Evolutionary conservation across 2,329 filamentous ascomycete genomes (phyloP), one percentile per base, ranked within the genome.

Genomic region (Phyllosticta capitalensis): DNA sequence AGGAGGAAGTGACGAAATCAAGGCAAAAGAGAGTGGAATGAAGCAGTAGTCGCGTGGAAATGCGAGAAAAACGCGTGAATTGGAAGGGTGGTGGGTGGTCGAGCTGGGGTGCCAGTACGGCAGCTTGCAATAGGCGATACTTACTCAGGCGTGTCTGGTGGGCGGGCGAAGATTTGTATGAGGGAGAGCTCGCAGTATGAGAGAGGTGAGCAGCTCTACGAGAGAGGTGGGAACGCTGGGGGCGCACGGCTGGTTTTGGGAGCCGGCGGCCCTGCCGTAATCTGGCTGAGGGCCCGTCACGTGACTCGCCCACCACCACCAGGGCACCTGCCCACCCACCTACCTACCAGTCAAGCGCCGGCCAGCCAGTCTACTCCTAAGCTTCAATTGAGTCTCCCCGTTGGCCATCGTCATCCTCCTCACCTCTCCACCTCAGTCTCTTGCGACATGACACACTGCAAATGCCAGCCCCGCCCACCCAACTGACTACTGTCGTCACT

Each of bases 1-100:
- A 62, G 63, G 59, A 59, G 61, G 62, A 59, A 72, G 71, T 68
- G 63, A 70, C 69, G 63, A 65, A 65, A 64, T 64, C 59, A 49
- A 61, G 59, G 58, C 59, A 61, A 59, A 63, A 64, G 52, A 53
- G 33, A 53, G 38, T 19, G 52, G 30, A 55, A 52, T 17, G 51
- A 66, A 61, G 54, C 63, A 56, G 62, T 61, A 62, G 65, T 63
- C 64, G 63, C 61, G 63, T 49, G 59, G 50, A 65, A 45, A 55
- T 50, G 55, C 56, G 56, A 53, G 54, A 62, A 63, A 63, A 62
- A 62, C 60, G 60, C 55, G 57, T 58, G 69, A 67, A 65, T 61
- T 62, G 64, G 67, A 66, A 65, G 65, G 63, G 64, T 63, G 64
- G 65, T 62, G 64, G 62, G 65, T 60, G 30, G 1, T 17, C 5